Evolutionary conservation across 1,284 basidiomycete species (phyloP), one percentile per base, ranked within the genome.

Genomic region (Cerrena zonata): DNA sequence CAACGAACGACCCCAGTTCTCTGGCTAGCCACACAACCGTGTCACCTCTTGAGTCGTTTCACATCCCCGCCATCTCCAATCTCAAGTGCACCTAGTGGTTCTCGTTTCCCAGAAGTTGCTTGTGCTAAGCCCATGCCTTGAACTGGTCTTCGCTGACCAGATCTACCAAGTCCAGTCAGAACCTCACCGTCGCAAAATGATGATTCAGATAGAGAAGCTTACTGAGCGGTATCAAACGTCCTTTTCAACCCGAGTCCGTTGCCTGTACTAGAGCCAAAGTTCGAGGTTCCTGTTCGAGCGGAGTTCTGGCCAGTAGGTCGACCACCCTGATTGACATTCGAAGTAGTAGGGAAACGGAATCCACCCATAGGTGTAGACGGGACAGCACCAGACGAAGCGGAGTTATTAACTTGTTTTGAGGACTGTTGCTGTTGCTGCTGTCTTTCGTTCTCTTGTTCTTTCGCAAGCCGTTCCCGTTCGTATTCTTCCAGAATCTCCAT

Each of bases 101-200:
- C 68, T 47, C 72, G 55, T 51, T 49, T 34, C 15, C 30, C 30
- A 15, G 30, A 7, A 39, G 56, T 61, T 13, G 58, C 64, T 37
- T 75, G 69, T 46, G 73, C 71, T 7, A 77, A 62, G 7, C 76
- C 75, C 72, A 75, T 77, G 1, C 77, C 74, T 50, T 74, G 71
- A 25, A 60, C 54, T 2, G 63, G 63, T 21, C 62, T 53, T 26
- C 56, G 50, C 18, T 50, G 50, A 23, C 2, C 48, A 47, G 54
- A 48, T 30, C 55, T 58, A 11, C 39, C 53, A n/a, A n/a, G n/a
- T n/a, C 34, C 58, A 47, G 50, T 26, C 5, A 49, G 34, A 15
- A 34, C 4, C 30, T 7, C 30, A 15, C 30, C 30, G 15, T 34
- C 15, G 7, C 30, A 34, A 15, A n/a, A n/a, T n/a, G n/a, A 46